Evolutionary conservation across 306 rosid genomes (phyloP).

Genomic region (Cucurbita ficifolia): DNA sequence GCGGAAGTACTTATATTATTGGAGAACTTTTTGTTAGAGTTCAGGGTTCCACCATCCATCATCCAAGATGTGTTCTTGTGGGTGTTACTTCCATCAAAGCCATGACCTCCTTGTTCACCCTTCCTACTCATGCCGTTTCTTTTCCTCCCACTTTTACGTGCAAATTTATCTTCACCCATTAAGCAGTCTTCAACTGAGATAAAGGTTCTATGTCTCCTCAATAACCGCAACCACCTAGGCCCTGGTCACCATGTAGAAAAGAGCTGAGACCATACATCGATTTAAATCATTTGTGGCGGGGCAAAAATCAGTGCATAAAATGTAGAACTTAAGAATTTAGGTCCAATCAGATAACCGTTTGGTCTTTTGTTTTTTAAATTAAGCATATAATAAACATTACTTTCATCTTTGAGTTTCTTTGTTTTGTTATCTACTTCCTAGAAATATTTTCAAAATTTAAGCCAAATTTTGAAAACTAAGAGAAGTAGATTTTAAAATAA

Average conservation of each 20-base stretch:
- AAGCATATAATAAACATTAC: neutral
- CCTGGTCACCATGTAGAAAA: slow-evolving; percentile 3
- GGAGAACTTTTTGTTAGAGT: slow-evolving; percentile 3
- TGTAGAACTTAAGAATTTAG: neutral
- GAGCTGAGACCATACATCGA: neutral
- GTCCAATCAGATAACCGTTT: neutral
- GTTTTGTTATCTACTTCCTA: neutral
- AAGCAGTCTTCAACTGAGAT: slow-evolving; percentile 4
- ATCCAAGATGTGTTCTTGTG: slow-evolving; percentile 10
- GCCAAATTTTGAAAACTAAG: neutral
- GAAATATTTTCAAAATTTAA: too few species aligned
- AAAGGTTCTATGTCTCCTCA: slow-evolving; percentile 11
- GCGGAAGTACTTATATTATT: slow-evolving; percentile 8
- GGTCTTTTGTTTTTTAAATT: neutral
- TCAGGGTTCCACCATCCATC: neutral
- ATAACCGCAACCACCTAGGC: slow-evolving; percentile 24
- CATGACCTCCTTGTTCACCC: slow-evolving; percentile 15
- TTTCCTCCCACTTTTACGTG: slow-evolving; percentile 13
- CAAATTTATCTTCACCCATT: slow-evolving; percentile 34
- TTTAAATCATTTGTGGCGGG: neutral
- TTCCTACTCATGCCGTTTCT: slow-evolving; percentile 31
- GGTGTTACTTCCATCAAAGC: slow-evolving; percentile 14
- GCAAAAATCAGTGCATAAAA: neutral
- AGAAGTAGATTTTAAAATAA: neutral
- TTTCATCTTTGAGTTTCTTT: neutral